Percentiles rank a stretch among this genome's conserved stretches.
Conservation (phyloP, 331 rosid genomes). For the Saraca asoca region DNA sequence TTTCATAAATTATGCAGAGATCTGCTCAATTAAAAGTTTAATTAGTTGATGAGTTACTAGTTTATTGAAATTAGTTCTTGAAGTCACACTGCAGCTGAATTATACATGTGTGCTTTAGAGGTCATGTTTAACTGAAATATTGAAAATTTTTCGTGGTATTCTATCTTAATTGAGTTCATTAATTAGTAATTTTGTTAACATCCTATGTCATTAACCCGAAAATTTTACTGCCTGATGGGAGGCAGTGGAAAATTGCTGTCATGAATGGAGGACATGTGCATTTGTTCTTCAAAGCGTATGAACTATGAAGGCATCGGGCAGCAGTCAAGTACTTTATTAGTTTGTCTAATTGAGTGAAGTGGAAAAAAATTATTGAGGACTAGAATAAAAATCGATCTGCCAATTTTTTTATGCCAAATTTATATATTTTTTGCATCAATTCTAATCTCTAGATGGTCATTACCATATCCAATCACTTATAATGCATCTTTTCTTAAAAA, state of each 20-base stretch:
- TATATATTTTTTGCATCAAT: too few species aligned
- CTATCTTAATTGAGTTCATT: too few species aligned
- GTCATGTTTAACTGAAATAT: background rate
- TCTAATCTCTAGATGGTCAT: too few species aligned
- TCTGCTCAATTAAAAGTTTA: slow-evolving; percentile 30
- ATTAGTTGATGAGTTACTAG: slow-evolving; percentile 19
- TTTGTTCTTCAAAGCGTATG: background rate
- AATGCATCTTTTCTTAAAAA: too few species aligned
- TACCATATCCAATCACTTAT: too few species aligned
- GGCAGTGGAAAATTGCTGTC: background rate
- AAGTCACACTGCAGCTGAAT: slow-evolving; percentile 17
- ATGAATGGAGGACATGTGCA: background rate
- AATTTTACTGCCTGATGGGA: background rate
- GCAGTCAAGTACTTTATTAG: background rate
- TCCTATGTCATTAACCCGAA: too few species aligned
- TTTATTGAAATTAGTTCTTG: slow-evolving; percentile 32
- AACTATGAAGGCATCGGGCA: background rate
- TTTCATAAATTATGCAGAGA: slow-evolving; percentile 27
- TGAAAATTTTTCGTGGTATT: too few species aligned
- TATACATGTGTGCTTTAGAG: background rate
- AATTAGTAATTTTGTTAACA: too few species aligned
- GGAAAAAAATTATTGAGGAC: too few species aligned
- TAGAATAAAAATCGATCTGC: too few species aligned
- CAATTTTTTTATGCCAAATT: too few species aligned
- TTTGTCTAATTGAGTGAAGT: too few species aligned